Base-by-base conservation (phyloP, 129 eudicot species). In the Silybum marianum region DNA sequence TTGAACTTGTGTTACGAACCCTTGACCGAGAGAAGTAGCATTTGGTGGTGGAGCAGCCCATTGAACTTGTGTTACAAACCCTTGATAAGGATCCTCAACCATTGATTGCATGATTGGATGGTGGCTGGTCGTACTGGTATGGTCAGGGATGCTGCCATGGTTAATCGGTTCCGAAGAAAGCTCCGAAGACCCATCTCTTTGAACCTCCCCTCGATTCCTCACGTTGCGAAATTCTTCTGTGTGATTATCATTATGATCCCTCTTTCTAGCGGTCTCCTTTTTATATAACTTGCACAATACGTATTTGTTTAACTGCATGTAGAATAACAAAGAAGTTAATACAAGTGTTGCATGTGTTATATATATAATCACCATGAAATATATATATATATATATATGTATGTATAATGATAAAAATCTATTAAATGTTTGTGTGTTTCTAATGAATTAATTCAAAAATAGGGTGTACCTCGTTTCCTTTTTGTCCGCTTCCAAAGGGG, bases 381-480 rank as follows among this genome's bases (percentile, higher is more conserved):
- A 39, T 7, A 39, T 36, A 36, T 28, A 28, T 28, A 28, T 28
- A 28, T 28, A 28, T 28, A 28, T 28, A 28, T n/a, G n/a, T n/a
- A n/a, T n/a, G n/a, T 4, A 32, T 3, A 32, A 32, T 32, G 36
- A 32, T 28, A 28, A 28, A 28, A 4, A 39, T 39, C 2, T 0
- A 39, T 39, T 39, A 39, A 39, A 39, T 39, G 10, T 7, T 9
- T 39, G 36, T 39, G 11, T 39, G 44, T 7, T 39, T 39, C 11
- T 39, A 7, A 7, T 39, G 7, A 39, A 39, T 9, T 39, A 39
- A 46, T 46, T 46, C 19, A 13, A 48, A 48, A 72, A 32, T 72
- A 26, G 48, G 44, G 4, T 72, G 2, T 69, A 80, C 84, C 84
- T 58, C 36, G 65, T 30, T 60, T 19, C 70, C 73, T 7, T 72